phyloP scores from a whole-genome alignment of 2,329 filamentous ascomycete species.

The Pestalotiopsis sp. region DNA sequence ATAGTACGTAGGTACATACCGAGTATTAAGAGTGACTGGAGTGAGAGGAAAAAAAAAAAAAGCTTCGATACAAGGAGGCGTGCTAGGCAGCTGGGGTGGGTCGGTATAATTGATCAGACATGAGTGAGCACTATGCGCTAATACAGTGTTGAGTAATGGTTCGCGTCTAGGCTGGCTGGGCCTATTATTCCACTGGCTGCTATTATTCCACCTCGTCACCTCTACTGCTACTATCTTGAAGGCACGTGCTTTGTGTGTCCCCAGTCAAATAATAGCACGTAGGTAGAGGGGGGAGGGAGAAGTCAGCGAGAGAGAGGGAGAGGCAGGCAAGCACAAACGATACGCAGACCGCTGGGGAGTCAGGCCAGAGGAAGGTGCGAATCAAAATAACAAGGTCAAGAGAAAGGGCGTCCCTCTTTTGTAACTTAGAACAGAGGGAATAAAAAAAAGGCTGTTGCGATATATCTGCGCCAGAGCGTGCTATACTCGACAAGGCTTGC shows the following conservation, averaged over 20 bases:
- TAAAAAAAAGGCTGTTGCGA: neutral
- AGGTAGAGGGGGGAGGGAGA: no score
- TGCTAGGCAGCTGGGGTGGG: constrained; percentile 9
- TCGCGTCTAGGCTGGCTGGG: neutral
- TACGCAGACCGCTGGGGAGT: no score
- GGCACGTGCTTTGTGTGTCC: neutral
- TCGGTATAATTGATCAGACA: constrained; percentile 4
- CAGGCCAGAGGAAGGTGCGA: no score
- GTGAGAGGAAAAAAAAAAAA: no score
- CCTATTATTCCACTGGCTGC: neutral
- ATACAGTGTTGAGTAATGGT: constrained; percentile 8
- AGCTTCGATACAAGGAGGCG: constrained; percentile 3
- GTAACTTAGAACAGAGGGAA: neutral
- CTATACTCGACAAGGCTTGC: neutral
- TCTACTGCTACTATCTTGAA: neutral
- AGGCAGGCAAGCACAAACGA: no score
- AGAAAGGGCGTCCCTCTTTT: no score
- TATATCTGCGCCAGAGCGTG: neutral
- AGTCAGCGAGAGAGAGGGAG: no score
- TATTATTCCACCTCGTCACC: no score
- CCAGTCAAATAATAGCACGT: no score
- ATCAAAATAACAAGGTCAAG: no score
- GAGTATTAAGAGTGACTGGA: neutral
- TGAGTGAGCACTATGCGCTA: constrained; percentile 11
- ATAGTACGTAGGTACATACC: constrained; percentile 4